These are phyloP conservation scores for Cryoendolithus antarcticus DNA, from an alignment of 2,329 filamentous ascomycete genomes.

Conservation along the genomic window DNA sequence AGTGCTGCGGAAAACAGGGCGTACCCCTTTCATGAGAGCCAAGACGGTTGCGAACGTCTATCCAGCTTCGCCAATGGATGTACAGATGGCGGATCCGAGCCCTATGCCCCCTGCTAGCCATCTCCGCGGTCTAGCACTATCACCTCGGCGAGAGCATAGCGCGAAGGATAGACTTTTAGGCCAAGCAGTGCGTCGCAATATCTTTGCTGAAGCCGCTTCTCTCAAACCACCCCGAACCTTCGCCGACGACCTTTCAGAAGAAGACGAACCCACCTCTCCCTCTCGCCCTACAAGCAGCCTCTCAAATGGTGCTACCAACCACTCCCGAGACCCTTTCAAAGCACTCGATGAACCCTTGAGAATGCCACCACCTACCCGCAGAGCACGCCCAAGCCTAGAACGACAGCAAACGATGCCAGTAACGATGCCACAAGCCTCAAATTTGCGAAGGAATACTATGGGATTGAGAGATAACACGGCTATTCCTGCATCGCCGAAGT, in stretches of 20 bases:
- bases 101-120: conserved; percentile 48
- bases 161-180: conserved; percentile 4
- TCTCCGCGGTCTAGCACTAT: conserved; percentile 74
- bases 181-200: conserved; percentile 25
- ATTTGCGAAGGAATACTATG: conserved; percentile 1
- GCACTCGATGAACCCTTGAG: conserved; percentile 25
- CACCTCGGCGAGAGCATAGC: conserved; percentile 46
- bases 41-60: conserved; percentile 51
- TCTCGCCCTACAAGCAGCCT: conserved; percentile 45
- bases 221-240: conserved; percentile 24
- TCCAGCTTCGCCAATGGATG: conserved; percentile 63
- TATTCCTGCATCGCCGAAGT: background rate
- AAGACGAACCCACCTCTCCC: conserved; percentile 32
- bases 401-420: conserved; percentile 58
- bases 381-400: conserved; percentile 45
- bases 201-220: conserved; percentile 8
- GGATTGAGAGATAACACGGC: background rate
- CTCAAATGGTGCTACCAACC: conserved; percentile 13
- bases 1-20: conserved; percentile 37
- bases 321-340: conserved; percentile 58
- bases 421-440: conserved; percentile 34
- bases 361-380: conserved; percentile 14
- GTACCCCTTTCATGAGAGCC: conserved; percentile 61
- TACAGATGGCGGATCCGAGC: conserved; percentile 84
- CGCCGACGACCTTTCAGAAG: conserved; percentile 39